Percentiles rank a stretch among this genome's conserved stretches.
Evolutionary conservation across 495 filamentous ascomycete genomes (phyloP).

Genomic region (Penicillium salamii): DNA sequence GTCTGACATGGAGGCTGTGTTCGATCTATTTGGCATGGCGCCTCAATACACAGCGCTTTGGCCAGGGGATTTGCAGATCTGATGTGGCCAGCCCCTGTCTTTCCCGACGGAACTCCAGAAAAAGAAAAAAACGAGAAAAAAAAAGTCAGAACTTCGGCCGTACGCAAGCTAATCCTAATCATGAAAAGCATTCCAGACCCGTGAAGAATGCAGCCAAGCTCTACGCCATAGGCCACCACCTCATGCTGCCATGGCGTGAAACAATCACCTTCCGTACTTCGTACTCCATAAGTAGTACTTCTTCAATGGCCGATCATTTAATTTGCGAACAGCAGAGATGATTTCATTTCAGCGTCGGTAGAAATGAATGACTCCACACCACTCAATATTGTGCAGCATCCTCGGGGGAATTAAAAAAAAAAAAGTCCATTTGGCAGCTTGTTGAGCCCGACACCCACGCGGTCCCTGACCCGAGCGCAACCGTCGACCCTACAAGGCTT

Average conservation of each 20-base stretch:
- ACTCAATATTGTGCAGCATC: neutral
- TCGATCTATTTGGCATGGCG: slow-evolving; percentile 2
- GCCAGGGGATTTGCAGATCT: slow-evolving; percentile 6
- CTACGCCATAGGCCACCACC: neutral
- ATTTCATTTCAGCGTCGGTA: too few species aligned
- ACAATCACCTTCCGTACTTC: too few species aligned
- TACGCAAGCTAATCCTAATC: neutral
- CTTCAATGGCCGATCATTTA: too few species aligned
- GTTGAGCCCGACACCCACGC: slow-evolving; percentile 1
- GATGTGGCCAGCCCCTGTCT: slow-evolving; percentile 1
- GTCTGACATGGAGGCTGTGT: slow-evolving; percentile 2
- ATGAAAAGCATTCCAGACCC: neutral
- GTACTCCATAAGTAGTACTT: too few species aligned
- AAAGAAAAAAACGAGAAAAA: neutral
- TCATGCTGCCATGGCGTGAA: too few species aligned
- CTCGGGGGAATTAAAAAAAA: too few species aligned
- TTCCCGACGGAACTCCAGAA: neutral
- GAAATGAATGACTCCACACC: neutral
- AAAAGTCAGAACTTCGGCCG: neutral
- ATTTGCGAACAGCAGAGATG: too few species aligned
- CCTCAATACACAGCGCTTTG: slow-evolving; percentile 4
- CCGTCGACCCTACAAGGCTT: neutral
- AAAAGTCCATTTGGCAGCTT: neutral
- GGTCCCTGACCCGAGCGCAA: neutral
- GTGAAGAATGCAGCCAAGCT: neutral